Evolutionary conservation across 352 stramenopile genomes (phyloP).

Genomic region (Globisporangium spiculum): DNA sequence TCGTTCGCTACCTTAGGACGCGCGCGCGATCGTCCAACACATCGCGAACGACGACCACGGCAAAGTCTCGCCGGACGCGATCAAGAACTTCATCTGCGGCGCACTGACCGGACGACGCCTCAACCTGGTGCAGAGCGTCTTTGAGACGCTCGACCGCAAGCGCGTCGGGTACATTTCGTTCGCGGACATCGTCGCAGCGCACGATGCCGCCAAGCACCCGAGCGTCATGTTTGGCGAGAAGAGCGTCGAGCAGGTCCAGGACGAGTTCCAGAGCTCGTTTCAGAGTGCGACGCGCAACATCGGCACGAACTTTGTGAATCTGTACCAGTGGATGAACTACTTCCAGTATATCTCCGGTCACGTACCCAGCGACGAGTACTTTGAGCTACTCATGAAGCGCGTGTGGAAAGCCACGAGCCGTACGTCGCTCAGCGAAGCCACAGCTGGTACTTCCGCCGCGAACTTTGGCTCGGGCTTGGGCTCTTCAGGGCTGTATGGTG

Average conservation of each 20-base stretch:
- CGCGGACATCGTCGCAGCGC: slow-evolving; percentile 40
- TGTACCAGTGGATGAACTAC: slow-evolving; percentile 71
- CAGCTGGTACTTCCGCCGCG: slow-evolving; percentile 7
- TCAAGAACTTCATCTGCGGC: slow-evolving; percentile 70
- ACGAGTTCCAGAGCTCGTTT: slow-evolving; percentile 60
- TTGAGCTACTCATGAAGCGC: slow-evolving; percentile 68
- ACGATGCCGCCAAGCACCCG: slow-evolving; percentile 56
- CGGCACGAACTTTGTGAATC: slow-evolving; percentile 51
- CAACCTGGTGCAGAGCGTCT: slow-evolving; percentile 67
- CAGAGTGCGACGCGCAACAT: slow-evolving; percentile 25
- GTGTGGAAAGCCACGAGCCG: slow-evolving; percentile 55
- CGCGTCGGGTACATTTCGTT: slow-evolving; percentile 57
- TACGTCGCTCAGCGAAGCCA: slow-evolving; percentile 37
- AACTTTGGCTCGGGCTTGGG: neutral
- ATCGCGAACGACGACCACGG: slow-evolving; percentile 35
- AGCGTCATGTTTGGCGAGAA: slow-evolving; percentile 75
- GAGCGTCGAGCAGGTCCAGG: slow-evolving; percentile 43
- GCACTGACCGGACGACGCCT: slow-evolving; percentile 39
- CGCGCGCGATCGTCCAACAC: slow-evolving; percentile 44
- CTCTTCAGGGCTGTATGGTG: too few relatives aligned
- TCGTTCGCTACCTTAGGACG: slow-evolving; percentile 29
- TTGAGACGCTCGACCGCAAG: slow-evolving; percentile 62
- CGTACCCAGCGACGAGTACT: slow-evolving; percentile 71
- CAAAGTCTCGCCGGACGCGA: slow-evolving; percentile 34
- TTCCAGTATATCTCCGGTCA: slow-evolving; percentile 73